phyloP scores from a whole-genome alignment of 768 basidiomycete species.

The Chalciporus chontae region DNA sequence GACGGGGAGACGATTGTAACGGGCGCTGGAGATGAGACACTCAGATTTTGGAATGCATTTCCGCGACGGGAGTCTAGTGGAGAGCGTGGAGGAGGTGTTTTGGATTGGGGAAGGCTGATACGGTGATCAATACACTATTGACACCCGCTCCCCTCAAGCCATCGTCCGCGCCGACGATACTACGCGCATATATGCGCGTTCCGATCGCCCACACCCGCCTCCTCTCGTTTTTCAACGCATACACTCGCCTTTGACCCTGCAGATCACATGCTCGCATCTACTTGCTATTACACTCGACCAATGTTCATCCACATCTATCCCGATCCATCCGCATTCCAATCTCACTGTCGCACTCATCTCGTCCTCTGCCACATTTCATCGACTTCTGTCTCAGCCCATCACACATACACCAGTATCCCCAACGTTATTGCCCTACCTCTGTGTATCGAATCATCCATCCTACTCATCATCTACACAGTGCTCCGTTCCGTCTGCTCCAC shows the following conservation, averaged over 20 bases:
- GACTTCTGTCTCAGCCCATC: not conserved
- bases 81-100: constrained; percentile 35
- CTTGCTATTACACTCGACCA: constrained; percentile 12
- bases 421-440: constrained; percentile 25
- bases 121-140: constrained; percentile 30
- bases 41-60: constrained; percentile 98
- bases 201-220: not conserved
- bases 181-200: constrained; percentile 6
- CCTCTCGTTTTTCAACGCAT: not conserved
- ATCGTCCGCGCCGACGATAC: not conserved
- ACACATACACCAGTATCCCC: constrained; percentile 26
- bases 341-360: constrained; percentile 13
- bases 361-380: not conserved
- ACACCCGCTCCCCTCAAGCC: not conserved
- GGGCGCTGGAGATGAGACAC: constrained; percentile 95
- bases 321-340: constrained; percentile 18
- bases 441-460: constrained; percentile 24
- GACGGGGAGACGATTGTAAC: constrained; percentile 98
- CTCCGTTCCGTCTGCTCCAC: constrained; percentile 17
- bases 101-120: constrained; percentile 52
- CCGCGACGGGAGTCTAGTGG: constrained; percentile 59
- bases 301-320: constrained; percentile 20
- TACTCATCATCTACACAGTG: constrained; percentile 16
- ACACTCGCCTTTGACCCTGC: constrained; percentile 4
- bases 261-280: constrained; percentile 27